Percentiles rank a stretch among this genome's conserved stretches.
Evolutionary conservation across 225 moss, liverwort and hornwort genomes (phyloP).

Genomic region (Antitrichia curtipendula): DNA sequence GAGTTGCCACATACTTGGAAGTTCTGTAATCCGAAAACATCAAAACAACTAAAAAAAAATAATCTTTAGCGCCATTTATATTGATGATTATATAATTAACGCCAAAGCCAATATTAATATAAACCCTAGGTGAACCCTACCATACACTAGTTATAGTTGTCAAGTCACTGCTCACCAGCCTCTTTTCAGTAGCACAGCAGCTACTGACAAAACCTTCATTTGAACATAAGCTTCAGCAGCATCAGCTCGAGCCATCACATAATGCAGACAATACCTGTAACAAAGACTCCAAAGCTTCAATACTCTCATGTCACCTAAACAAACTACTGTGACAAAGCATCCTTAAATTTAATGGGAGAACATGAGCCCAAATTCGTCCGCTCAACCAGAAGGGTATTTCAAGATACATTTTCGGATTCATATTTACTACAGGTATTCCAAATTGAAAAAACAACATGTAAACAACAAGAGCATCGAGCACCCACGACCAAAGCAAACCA

Average conservation of each 20-base stretch:
- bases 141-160: background rate
- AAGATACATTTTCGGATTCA: background rate
- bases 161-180: slow-evolving; percentile 63
- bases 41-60: background rate
- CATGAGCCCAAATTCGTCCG: background rate
- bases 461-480: background rate
- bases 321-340: background rate
- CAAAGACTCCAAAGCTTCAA: background rate
- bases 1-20: background rate
- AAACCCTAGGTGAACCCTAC: background rate
- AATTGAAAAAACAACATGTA: background rate
- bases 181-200: slow-evolving; percentile 89
- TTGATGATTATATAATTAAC: background rate
- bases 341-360: background rate
- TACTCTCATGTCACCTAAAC: background rate
- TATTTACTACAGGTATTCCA: background rate
- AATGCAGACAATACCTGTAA: slow-evolving; percentile 90
- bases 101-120: background rate
- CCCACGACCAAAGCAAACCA: background rate
- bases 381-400: background rate
- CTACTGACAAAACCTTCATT: slow-evolving; percentile 93
- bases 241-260: slow-evolving; percentile 96
- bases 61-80: background rate
- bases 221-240: slow-evolving; percentile 88
- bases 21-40: slow-evolving; percentile 10